Evolutionary conservation across 139 green algal species (phyloP), one percentile per base, ranked within the genome.

Genomic region (Microglena sp.): DNA sequence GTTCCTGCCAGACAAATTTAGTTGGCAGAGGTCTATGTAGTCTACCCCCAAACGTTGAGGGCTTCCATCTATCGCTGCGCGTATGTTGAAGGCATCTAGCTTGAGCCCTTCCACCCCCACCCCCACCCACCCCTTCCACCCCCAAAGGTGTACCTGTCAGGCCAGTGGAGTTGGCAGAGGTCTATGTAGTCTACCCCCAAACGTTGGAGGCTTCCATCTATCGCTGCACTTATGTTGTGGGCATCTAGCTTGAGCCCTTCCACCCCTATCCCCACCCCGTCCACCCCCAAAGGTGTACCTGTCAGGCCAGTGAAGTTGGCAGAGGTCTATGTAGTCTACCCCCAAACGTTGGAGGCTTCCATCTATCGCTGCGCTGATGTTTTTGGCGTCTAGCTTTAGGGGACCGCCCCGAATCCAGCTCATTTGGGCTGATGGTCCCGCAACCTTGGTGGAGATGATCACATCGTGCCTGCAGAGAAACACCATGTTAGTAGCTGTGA

Each of bases 1-100:
- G n/a, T n/a, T 86, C 86, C 86, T 86, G 72, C 93, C 87, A 26
- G 87, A 86, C 89, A 88, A 95, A 72, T 97, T 92, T 29, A 97
- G 67, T 66, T 96, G 89, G 33, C 87, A 82, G 2, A 97, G 62
- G 74, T 97, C 90, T 11, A 97, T 82, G 72, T 91, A 90, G 69
- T 97, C 87, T 3, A 26, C 15, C n/a, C 53, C 53, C 24, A 60
- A 26, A 7, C 53, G 27, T 24, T 8, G 18, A 26, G 31, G 24
- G 18, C 53, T 33, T 11, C 40, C 40, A 11, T 18, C 40, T 50
- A 50, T 50, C 40, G 18, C 11, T 18, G 7, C 53, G 31, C 53
- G n/a, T 28, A 26, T 15, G 7, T 33, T 24, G 31, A 8, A 26
- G 27, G n/a, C 27, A 18, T 60, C n/a, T 60, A 60, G 53, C 31